phyloP scores from a whole-genome alignment of 2,329 filamentous ascomycete genomes.

The Arthroderma sp. region DNA sequence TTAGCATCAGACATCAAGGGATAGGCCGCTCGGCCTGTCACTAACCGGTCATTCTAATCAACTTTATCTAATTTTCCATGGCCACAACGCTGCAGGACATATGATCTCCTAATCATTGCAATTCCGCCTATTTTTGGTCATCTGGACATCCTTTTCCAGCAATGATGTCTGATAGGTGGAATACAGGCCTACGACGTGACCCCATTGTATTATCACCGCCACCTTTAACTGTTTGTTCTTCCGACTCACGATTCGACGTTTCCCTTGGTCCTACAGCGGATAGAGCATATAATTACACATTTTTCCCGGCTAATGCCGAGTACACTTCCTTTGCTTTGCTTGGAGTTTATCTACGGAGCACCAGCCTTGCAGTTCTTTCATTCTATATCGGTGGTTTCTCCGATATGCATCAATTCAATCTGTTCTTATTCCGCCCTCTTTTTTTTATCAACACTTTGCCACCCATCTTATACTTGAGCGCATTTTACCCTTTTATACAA shows the following conservation, averaged over 20 bases:
- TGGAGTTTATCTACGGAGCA: background rate
- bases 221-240: background rate
- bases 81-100: background rate
- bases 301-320: background rate
- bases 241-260: background rate
- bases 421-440: background rate
- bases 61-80: background rate
- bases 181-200: background rate
- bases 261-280: background rate
- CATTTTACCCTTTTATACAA: background rate
- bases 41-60: background rate
- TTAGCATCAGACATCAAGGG: constrained; percentile 41
- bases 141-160: background rate
- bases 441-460: background rate
- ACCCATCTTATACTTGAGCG: too few relatives aligned
- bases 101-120: constrained; percentile 1
- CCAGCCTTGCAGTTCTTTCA: too few relatives aligned
- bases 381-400: too few relatives aligned
- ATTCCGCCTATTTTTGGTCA: background rate
- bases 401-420: too few relatives aligned
- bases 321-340: background rate
- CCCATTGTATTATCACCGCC: background rate
- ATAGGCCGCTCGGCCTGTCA: background rate
- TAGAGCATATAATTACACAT: background rate
- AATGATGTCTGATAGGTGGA: background rate